These are phyloP conservation scores for Schizopora paradoxa DNA, from an alignment of 1,284 basidiomycete species.

Conservation along the genomic window DNA sequence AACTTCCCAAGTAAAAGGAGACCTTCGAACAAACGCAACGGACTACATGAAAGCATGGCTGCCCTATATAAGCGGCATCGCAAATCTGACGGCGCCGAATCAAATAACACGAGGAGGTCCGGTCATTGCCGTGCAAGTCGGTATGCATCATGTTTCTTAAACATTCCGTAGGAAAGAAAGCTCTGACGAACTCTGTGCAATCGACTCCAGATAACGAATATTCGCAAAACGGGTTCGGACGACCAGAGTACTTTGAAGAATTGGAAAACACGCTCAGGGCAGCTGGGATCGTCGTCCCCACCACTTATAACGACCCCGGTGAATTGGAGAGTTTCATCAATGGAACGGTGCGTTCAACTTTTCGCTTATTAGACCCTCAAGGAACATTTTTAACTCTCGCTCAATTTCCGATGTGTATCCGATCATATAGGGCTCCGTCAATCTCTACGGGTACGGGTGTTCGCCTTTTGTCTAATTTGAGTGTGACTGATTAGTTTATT, in stretches of 20 bases:
- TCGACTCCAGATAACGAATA: neutral
- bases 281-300: conserved; percentile 57
- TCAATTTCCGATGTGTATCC: neutral
- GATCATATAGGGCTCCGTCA: conserved; percentile 28
- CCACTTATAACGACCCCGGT: conserved; percentile 69
- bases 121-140: conserved; percentile 54
- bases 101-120: conserved; percentile 71
- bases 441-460: conserved; percentile 27
- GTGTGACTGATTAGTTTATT: conserved; percentile 1
- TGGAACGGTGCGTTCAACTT: conserved; percentile 39
- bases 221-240: neutral
- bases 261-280: conserved; percentile 50
- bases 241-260: conserved; percentile 53
- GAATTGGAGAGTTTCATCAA: conserved; percentile 59
- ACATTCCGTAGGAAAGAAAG: neutral
- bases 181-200: neutral
- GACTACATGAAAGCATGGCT: conserved; percentile 67
- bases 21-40: conserved; percentile 60
- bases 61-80: conserved; percentile 61
- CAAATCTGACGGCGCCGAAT: conserved; percentile 51
- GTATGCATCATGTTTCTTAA: neutral
- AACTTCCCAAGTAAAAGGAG: conserved; percentile 59
- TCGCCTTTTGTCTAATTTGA: neutral
- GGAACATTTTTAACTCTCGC: neutral
- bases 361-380: too few species aligned